Percentiles rank a stretch among this genome's conserved stretches.
These are phyloP conservation scores for Decorospora gaudefroyi DNA, from an alignment of 2,329 filamentous ascomycete species.

Conservation along the genomic window DNA sequence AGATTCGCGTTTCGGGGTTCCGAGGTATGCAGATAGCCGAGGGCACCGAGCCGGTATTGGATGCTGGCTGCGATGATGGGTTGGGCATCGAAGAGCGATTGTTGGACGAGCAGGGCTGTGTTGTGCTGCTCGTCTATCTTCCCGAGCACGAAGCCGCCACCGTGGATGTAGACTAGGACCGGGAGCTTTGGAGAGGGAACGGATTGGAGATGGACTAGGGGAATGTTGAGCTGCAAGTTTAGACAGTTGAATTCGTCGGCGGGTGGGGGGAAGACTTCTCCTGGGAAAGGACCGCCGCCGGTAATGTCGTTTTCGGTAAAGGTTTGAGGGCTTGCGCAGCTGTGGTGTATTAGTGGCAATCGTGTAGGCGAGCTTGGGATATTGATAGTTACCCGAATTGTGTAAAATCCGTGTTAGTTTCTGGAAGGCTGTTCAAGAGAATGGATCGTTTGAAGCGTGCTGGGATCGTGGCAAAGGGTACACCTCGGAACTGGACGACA, in stretches of 20 bases:
- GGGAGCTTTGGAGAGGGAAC: slow-evolving; percentile 44
- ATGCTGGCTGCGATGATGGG: slow-evolving; percentile 25
- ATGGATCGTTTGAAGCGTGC: slow-evolving; percentile 30
- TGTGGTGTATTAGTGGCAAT: slow-evolving; percentile 2
- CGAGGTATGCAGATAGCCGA: slow-evolving; percentile 49
- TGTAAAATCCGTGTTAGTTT: slow-evolving; percentile 19
- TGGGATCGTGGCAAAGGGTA: slow-evolving; percentile 30
- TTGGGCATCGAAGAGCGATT: slow-evolving; percentile 25
- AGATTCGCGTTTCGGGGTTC: slow-evolving; percentile 39
- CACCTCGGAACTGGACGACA: slow-evolving; percentile 33
- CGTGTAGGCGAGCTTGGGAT: not conserved
- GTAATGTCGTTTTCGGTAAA: slow-evolving; percentile 5
- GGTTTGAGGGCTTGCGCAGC: slow-evolving; percentile 28
- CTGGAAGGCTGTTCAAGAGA: slow-evolving; percentile 11
- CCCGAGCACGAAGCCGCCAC: slow-evolving; percentile 55
- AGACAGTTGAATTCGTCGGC: slow-evolving; percentile 24
- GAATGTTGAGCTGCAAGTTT: slow-evolving; percentile 33
- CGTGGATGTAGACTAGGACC: slow-evolving; percentile 59
- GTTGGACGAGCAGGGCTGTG: slow-evolving; percentile 28
- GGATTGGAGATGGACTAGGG: slow-evolving; percentile 16
- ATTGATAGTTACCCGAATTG: slow-evolving; percentile 18
- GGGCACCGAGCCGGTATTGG: slow-evolving; percentile 36
- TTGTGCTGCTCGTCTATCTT: slow-evolving; percentile 33
- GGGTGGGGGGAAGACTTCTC: slow-evolving; percentile 5
- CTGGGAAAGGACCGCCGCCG: slow-evolving; percentile 22